These are phyloP conservation scores for Fusarium tuaranense DNA, from an alignment of 2,329 filamentous ascomycete genomes.

Conservation along the genomic window DNA sequence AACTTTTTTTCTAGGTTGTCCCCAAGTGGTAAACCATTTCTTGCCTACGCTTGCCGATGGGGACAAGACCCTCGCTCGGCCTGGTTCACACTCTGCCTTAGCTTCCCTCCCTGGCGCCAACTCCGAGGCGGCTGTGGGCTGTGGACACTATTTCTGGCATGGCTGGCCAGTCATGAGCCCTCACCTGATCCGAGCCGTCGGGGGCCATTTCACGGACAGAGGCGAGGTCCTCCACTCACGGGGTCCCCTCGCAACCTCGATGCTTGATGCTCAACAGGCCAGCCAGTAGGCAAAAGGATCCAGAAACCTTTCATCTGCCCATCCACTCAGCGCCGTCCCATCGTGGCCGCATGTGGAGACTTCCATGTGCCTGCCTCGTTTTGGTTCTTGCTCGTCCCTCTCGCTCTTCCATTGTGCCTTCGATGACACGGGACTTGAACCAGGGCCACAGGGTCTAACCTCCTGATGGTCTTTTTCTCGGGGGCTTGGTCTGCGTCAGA, in stretches of 20 bases:
- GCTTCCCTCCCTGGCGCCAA: slow-evolving; percentile 34
- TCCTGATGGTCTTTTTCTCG: slow-evolving; percentile 18
- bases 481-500: slow-evolving; percentile 6
- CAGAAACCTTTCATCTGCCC: slow-evolving; percentile 10
- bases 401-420: background rate
- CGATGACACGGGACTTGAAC: slow-evolving; percentile 11
- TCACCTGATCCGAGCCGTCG: slow-evolving; percentile 37
- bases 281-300: background rate
- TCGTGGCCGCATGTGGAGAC: slow-evolving; percentile 4
- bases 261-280: background rate
- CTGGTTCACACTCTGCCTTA: slow-evolving; percentile 21
- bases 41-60: slow-evolving; percentile 29
- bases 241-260: slow-evolving; percentile 15
- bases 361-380: slow-evolving; percentile 7
- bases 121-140: slow-evolving; percentile 43
- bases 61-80: slow-evolving; percentile 5
- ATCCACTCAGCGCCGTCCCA: background rate
- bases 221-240: slow-evolving; percentile 38
- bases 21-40: background rate
- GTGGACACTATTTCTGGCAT: slow-evolving; percentile 44
- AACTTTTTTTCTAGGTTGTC: background rate
- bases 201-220: slow-evolving; percentile 35
- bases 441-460: slow-evolving; percentile 5
- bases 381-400: slow-evolving; percentile 2
- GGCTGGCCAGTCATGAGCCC: slow-evolving; percentile 34